These are phyloP conservation scores for Parmelia sp. DNA, from an alignment of 495 filamentous ascomycete species.

Conservation along the genomic window DNA sequence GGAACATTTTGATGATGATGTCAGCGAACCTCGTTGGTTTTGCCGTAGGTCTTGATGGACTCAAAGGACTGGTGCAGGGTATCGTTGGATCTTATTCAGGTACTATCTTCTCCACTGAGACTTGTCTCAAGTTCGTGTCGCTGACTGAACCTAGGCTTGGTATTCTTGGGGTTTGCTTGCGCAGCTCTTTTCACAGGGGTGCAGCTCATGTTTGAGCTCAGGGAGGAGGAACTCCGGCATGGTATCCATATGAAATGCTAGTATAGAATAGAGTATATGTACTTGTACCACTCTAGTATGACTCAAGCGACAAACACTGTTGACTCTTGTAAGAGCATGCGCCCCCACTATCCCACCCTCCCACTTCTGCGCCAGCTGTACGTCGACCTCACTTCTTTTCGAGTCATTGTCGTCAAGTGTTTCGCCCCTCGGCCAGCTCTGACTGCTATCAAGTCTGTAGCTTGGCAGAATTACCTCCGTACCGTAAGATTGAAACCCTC, in stretches of 20 bases:
- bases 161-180: conserved; percentile 66
- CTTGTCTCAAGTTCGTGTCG: background rate
- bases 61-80: conserved; percentile 65
- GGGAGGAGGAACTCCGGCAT: conserved; percentile 71
- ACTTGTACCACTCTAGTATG: background rate
- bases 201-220: conserved; percentile 94
- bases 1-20: conserved; percentile 93
- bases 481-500: too few relatives aligned
- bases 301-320: background rate
- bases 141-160: conserved; percentile 43
- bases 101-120: conserved; percentile 22
- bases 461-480: too few relatives aligned
- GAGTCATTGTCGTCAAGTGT: too few relatives aligned
- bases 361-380: background rate
- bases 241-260: conserved; percentile 86
- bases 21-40: conserved; percentile 91
- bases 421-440: too few relatives aligned
- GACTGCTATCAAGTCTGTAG: too few relatives aligned
- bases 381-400: too few relatives aligned
- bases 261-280: conserved; percentile 6
- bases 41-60: conserved; percentile 80
- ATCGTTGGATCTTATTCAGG: conserved; percentile 71
- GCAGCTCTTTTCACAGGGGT: conserved; percentile 71
- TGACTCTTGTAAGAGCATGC: background rate
- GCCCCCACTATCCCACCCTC: too few relatives aligned